A percentile compares a stretch with the other conserved stretches of the same genome.
phyloP scores from a whole-genome alignment of 495 filamentous ascomycete genomes.

The Recurvomyces mirabilis region DNA sequence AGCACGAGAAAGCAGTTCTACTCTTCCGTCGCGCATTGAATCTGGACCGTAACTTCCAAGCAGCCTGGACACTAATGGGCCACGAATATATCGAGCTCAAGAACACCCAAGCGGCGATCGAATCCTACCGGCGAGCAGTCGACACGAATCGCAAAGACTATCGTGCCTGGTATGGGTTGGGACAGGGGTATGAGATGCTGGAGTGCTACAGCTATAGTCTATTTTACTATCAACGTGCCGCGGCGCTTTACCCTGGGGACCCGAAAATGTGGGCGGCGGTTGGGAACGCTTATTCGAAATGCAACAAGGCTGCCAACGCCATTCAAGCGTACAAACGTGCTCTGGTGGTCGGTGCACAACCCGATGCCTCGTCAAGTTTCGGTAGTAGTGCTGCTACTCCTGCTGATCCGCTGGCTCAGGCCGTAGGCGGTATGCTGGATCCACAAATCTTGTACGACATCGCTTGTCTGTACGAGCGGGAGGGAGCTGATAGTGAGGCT shows the following conservation, averaged over 20 bases:
- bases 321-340: conserved; percentile 93
- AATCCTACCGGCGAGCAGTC: conserved; percentile 90
- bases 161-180: conserved; percentile 95
- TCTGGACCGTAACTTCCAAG: conserved; percentile 80
- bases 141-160: conserved; percentile 96
- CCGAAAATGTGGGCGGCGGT: conserved; percentile 99
- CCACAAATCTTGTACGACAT: conserved; percentile 86
- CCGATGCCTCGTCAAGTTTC: conserved; percentile 42
- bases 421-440: conserved; percentile 53
- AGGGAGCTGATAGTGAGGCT: conserved; percentile 64
- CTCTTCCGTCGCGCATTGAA: conserved; percentile 97
- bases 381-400: conserved; percentile 19
- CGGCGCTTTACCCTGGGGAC: conserved; percentile 80
- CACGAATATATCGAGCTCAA: conserved; percentile 99
- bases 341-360: conserved; percentile 69
- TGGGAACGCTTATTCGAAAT: conserved; percentile 77
- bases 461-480: conserved; percentile 72
- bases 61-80: conserved; percentile 98
- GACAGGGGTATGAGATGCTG: conserved; percentile 92
- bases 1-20: conserved; percentile 95
- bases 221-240: conserved; percentile 95
- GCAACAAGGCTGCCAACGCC: conserved; percentile 68
- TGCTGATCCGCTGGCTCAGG: conserved; percentile 13
- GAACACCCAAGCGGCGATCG: conserved; percentile 96
- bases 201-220: conserved; percentile 96